Conservation (phyloP, 2,329 filamentous ascomycete genomes). For the Lojkania enalia region DNA sequence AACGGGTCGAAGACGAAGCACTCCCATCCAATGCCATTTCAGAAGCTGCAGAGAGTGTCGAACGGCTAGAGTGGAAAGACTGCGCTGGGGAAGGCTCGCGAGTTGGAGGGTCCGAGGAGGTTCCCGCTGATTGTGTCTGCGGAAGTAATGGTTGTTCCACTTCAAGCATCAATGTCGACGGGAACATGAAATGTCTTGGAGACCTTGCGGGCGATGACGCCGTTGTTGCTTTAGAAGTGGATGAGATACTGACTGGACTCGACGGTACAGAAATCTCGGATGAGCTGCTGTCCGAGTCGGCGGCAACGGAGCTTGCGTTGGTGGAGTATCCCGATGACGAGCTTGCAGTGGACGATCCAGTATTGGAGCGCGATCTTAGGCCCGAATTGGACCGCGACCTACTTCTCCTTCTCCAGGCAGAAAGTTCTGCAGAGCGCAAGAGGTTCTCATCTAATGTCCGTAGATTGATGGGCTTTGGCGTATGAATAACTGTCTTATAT, state of each 20-base stretch:
- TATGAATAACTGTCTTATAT: slow-evolving; percentile 19
- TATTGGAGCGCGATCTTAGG: slow-evolving; percentile 6
- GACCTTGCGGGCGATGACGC: slow-evolving; percentile 1
- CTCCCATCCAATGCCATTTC: no score
- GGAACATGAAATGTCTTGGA: slow-evolving; percentile 1
- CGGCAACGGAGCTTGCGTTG: slow-evolving; percentile 1
- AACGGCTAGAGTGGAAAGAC: slow-evolving; percentile 13
- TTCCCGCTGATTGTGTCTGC: not conserved
- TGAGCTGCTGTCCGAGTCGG: slow-evolving; percentile 2
- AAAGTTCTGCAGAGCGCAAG: slow-evolving; percentile 9
- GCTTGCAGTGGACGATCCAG: slow-evolving; percentile 4
- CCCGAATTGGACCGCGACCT: slow-evolving; percentile 6
- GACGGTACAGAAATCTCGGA: slow-evolving; percentile 6
- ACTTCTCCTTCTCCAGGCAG: slow-evolving; percentile 2
- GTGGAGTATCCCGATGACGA: slow-evolving; percentile 5
- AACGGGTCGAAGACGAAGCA: no score
- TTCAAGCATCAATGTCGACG: not conserved
- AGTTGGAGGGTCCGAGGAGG: not conserved
- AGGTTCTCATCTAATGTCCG: slow-evolving; percentile 13
- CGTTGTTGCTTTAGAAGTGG: slow-evolving; percentile 7
- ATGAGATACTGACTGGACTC: slow-evolving; percentile 6
- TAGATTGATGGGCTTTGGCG: slow-evolving; percentile 13
- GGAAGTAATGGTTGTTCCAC: not conserved
- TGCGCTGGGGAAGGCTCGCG: slow-evolving; percentile 4
- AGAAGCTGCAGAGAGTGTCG: no score